These are phyloP conservation scores for Bipolaris gigantea DNA, from an alignment of 2,329 filamentous ascomycete species.

Conservation along the genomic window DNA sequence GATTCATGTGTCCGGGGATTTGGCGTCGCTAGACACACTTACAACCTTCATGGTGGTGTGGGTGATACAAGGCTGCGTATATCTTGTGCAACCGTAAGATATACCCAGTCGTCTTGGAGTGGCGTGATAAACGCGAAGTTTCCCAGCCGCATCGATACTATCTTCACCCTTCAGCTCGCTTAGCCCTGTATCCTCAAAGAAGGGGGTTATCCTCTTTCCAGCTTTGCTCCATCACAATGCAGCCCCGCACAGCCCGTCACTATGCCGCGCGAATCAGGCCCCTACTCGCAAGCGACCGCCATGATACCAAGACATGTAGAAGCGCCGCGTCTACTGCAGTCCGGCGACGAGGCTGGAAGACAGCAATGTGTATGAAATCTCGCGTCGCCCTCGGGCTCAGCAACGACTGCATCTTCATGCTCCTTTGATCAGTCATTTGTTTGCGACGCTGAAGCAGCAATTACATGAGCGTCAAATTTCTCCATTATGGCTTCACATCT, in stretches of 20 bases:
- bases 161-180: not conserved
- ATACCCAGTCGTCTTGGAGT: not conserved
- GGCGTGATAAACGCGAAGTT: not conserved
- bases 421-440: not conserved
- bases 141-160: not conserved
- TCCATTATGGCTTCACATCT: not conserved
- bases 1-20: not conserved
- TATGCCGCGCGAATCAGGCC: not conserved
- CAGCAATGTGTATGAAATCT: not conserved
- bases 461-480: not conserved
- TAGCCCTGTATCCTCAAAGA: not conserved
- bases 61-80: not conserved
- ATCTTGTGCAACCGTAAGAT: not conserved
- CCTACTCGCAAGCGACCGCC: not conserved
- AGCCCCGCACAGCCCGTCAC: not conserved
- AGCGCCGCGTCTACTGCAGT: not conserved
- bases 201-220: not conserved
- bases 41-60: not conserved
- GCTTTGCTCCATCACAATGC: not conserved
- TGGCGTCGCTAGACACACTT: not conserved
- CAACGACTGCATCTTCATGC: not conserved
- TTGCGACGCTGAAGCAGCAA: not conserved
- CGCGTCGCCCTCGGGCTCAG: not conserved
- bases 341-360: not conserved
- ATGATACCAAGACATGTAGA: not conserved